Evolutionary conservation across 345 rosid species (phyloP), one percentile per base, ranked within the genome.

Genomic region (Linum usitatissimum): DNA sequence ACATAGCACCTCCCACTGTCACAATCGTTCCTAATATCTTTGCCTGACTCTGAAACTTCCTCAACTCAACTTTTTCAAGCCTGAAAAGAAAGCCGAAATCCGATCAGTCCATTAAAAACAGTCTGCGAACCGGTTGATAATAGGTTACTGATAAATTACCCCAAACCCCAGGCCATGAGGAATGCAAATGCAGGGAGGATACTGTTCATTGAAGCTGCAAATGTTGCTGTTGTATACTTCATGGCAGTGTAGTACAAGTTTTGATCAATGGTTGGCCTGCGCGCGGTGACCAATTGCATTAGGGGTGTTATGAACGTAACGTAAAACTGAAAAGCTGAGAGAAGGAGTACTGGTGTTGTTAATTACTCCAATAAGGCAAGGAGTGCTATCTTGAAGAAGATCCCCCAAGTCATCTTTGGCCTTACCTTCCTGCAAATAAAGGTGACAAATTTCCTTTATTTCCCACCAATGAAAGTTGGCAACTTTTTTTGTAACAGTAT

Each of bases 1-100:
- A 17, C 91, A 86, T 87, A 21, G 99, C 99, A 71, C 96, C 99
- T 21, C 91, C 91, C 42, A 90, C 83, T 28, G 96, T 84, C 55
- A 93, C 87, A 21, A 84, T 4, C 5, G 99, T 93, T 45, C 99
- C 97, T n/a, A 83, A 10, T 57, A 87, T 71, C 82, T 89, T 93
- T 62, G 90, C 99, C 68, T 76, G 84, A 84, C 96, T 86, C 20
- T 70, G 90, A 54, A 83, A 8, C 59, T 76, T 82, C 73, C 63
- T 71, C 21, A 84, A 20, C 18, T 79, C 77, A 9, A 93, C 81
- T 65, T 73, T 84, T 85, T 93, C 99, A 17, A 93, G 77, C 80
- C 97, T 89, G 58, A 30, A 66, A 36, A 48, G 4, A 36, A 14
- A 17, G 12, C 20, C 3, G 15, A 45, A 57, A 48, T 3, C 42